Percentiles rank a stretch among this genome's conserved stretches.
Evolutionary conservation across 2,329 filamentous ascomycete species (phyloP).

Genomic region (Pezicula carpinea): DNA sequence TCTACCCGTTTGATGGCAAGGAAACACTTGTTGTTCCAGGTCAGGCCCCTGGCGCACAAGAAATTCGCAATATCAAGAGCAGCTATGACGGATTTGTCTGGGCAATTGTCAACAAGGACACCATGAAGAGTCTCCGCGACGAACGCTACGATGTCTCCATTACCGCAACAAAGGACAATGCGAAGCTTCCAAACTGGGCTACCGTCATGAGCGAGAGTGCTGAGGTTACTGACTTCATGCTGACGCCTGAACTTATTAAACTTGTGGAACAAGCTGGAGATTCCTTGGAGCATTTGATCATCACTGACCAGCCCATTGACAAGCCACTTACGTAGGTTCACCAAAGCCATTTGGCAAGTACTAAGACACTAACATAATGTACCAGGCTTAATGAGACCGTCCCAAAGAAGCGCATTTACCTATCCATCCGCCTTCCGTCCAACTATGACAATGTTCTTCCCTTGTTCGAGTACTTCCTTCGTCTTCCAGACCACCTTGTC

Average conservation of each 20-base stretch:
- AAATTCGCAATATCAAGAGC: conserved; percentile 57
- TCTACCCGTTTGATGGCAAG: conserved; percentile 89
- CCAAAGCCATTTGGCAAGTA: not conserved
- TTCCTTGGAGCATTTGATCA: conserved; percentile 77
- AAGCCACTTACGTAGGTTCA: conserved; percentile 73
- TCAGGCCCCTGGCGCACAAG: conserved; percentile 51
- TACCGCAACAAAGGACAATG: conserved; percentile 86
- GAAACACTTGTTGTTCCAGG: conserved; percentile 73
- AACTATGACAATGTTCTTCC: conserved; percentile 65
- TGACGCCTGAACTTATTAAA: conserved; percentile 82
- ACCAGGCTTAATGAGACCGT: conserved; percentile 73
- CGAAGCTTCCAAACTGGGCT: conserved; percentile 83
- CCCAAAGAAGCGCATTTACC: conserved; percentile 81
- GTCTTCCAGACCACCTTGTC: conserved; percentile 78
- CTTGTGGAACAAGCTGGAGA: conserved; percentile 77
- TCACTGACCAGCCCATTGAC: conserved; percentile 84
- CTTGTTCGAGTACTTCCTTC: conserved; percentile 77
- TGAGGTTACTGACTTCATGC: conserved; percentile 81
- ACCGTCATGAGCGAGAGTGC: conserved; percentile 97
- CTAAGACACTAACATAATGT: conserved; percentile 3
- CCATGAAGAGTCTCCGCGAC: conserved; percentile 84
- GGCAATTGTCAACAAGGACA: conserved; percentile 90
- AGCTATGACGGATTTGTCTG: conserved; percentile 88
- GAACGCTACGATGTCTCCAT: conserved; percentile 93
- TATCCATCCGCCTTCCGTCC: conserved; percentile 67